Base-by-base conservation (phyloP, 345 rosid species). In the Aquilaria yunnanensis region DNA sequence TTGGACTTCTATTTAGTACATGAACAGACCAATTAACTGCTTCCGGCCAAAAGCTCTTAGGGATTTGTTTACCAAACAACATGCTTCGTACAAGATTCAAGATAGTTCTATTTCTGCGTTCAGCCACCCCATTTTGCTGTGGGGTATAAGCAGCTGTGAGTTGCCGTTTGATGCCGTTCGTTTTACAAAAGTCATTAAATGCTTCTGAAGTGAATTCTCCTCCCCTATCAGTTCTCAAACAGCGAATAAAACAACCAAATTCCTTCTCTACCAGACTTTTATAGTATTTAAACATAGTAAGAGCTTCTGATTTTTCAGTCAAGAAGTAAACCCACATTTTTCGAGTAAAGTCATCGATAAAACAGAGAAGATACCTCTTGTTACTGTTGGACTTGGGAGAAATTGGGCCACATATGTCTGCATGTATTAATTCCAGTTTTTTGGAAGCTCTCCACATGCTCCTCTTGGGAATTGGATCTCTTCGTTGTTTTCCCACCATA, bases 91-190 rank as follows among this genome's bases (percentile, higher is more conserved):
- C 55, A 34, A 56, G 12, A 14, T 54, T 30, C 68, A 65, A 23
- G 12, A 54, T 7, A 9, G 54, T 65, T 12, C 55, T 16, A 47
- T 65, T 65, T 31, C 32, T 65, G 10, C 69, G 11, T 32, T 65
- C 51, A 5, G 45, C 64, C 9, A 60, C 54, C 6, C 45, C 45
- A 8, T 60, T 60, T 10, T 60, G 34, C 30, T 61, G 56, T 8
- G 30, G 46, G 29, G 56, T 50, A 13, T 61, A 32, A 13, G 47
- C 12, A 1, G 14, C 9, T 5, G 56, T 61, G 14, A 61, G 11
- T n/a, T 61, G 56, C 30, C 56, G 12, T 14, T n/a, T 49, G 0
- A 61, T 61, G 5, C 55, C 64, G 2, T 49, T 29, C 14, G 0
- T 3, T 61, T 32, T 16, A 6, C 52, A 69, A 10, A 57, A 63